Conservation (phyloP, 208 protist genomes). For the Strigomonas oncopelti region DNA sequence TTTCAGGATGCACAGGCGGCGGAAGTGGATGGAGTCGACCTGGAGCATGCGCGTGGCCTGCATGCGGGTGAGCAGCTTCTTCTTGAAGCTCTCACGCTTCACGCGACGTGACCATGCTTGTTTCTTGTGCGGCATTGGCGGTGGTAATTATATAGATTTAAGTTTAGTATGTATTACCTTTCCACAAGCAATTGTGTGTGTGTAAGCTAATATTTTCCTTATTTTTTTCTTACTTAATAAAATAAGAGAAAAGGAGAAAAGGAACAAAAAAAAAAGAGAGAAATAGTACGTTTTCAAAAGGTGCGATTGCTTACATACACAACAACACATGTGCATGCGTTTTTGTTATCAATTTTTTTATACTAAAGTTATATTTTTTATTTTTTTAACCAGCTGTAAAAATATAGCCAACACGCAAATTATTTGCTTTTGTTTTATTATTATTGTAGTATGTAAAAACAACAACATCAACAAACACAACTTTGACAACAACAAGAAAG, state of each 20-base stretch:
- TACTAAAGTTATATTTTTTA: conserved; percentile 4
- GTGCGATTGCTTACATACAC: too few species aligned
- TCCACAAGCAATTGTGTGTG: too few species aligned
- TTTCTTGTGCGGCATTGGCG: conserved; percentile 69
- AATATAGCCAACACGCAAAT: too few species aligned
- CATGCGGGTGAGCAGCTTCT: conserved; percentile 92
- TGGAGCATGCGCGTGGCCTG: conserved; percentile 92
- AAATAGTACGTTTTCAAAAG: neutral
- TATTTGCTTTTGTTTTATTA: too few species aligned
- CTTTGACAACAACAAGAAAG: neutral
- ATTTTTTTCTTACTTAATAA: neutral
- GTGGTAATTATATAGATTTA: conserved; percentile 2
- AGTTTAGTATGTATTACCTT: too few species aligned
- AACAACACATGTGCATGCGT: too few species aligned
- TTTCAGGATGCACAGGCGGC: conserved; percentile 98
- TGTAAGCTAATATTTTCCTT: neutral
- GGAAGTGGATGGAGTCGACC: conserved; percentile 90
- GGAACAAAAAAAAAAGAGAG: conserved; percentile 8
- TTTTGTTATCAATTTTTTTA: too few species aligned
- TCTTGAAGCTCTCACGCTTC: conserved; percentile 88
- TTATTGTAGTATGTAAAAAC: neutral
- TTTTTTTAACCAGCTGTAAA: neutral
- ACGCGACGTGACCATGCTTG: conserved; percentile 87
- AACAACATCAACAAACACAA: too few species aligned
- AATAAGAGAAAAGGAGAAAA: conserved; percentile 9